Conservation (phyloP, 129 eudicot species). For the Glebionis coronaria region DNA sequence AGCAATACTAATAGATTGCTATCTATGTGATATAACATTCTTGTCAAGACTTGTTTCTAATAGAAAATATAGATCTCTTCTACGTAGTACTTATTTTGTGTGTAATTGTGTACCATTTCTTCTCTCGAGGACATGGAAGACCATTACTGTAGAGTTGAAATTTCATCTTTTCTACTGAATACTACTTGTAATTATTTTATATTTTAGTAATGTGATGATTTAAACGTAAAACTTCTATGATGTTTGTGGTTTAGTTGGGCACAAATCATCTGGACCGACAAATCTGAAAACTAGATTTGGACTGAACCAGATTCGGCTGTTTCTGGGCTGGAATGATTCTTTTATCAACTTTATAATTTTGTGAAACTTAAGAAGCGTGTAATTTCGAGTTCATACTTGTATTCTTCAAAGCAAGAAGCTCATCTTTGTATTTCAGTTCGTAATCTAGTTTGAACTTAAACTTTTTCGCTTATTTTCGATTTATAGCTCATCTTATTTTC, state of each 20-base stretch:
- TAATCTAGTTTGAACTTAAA: too few species aligned
- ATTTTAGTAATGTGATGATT: not conserved
- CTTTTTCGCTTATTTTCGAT: too few species aligned
- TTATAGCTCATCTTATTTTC: too few species aligned
- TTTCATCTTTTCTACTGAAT: not conserved
- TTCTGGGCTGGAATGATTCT: not conserved
- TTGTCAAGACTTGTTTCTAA: conserved; percentile 9
- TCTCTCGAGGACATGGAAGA: not conserved
- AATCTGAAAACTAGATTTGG: not conserved
- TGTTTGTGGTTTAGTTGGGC: not conserved
- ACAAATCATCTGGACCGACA: not conserved
- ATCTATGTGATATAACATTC: conserved; percentile 19
- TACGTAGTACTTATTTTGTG: conserved; percentile 4
- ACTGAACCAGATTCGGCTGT: not conserved
- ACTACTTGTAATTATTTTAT: not conserved
- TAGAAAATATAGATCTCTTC: conserved; percentile 15
- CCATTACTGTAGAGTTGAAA: not conserved
- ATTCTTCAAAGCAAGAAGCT: too few species aligned
- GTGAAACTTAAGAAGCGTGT: too few species aligned
- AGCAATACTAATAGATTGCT: conserved; percentile 21
- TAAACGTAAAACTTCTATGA: not conserved
- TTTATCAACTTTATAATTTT: too few species aligned
- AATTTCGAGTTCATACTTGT: too few species aligned
- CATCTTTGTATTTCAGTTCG: too few species aligned
- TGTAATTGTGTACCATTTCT: conserved; percentile 19